Base-by-base conservation (phyloP, 495 filamentous ascomycete genomes). In the Annulohypoxylon nitens region DNA sequence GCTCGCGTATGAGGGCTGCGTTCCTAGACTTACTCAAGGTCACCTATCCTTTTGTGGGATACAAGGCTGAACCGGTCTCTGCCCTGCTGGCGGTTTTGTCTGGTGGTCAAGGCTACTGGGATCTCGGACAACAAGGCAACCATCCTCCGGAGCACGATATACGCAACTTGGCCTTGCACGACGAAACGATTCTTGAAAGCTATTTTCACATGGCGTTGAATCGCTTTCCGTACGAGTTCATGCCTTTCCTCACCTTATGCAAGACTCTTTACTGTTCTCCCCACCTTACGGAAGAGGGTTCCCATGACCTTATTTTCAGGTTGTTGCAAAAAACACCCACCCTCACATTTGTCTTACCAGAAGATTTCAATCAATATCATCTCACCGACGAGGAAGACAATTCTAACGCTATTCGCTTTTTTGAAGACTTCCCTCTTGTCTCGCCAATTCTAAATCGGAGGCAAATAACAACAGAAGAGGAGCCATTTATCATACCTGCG, bases 201-300 rank as follows among this genome's bases (percentile, higher is more conserved):
- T 85, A 93, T 61, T 86, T 94, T 39, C 79, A 82, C 20, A 82
- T 87, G 65, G 88, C 96, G 2, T 86, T 88, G 20, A 86, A 86
- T 61, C 90, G 95, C 50, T 98, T 93, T 79, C 96, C 96, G 1
- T 93, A 92, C 79, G 96, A 99, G 80, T 89, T 90, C 23, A 76
- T 89, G n/a, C 93, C 96, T 3, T 93, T 98, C 69, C 71, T 97
- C 60, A 78, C 80, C 7, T 64, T 85, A 14, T 85, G 80, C 67
- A 80, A 82, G 39, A 75, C 73, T 25, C 69, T 86, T 39, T 81
- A 78, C 6, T 81, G 53, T 30, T 72, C 75, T 12, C 64, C 75
- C 9, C 78, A 81, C 39, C 71, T 79, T 4, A 70, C 83, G 14
- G 85, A 88, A 47, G 81, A 86, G 26, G 84, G 86, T 7, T 85